A percentile compares a stretch with the other conserved stretches of the same genome.
These are phyloP conservation scores for Plasmopara viticola DNA, from an alignment of 352 stramenopile species.

Conservation along the genomic window DNA sequence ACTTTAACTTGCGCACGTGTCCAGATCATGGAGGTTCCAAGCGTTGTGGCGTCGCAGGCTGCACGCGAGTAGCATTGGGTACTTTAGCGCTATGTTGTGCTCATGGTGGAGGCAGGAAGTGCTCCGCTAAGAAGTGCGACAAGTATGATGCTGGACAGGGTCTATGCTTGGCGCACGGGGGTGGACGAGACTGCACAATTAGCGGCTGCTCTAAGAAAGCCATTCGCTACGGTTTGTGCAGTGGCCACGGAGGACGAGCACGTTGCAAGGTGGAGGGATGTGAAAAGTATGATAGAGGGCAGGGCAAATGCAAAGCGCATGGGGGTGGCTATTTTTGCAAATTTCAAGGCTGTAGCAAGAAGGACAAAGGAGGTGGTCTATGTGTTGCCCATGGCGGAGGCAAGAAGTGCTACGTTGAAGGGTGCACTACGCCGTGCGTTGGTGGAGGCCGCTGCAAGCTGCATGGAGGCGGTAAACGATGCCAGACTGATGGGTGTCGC, in stretches of 20 bases:
- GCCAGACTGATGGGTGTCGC: constrained; percentile 35
- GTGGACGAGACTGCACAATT: constrained; percentile 52
- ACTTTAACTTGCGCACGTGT: constrained; percentile 62
- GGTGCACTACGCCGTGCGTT: constrained; percentile 60
- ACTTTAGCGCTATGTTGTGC: constrained; percentile 43
- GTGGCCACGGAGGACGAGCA: constrained; percentile 59
- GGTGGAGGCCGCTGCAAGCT: constrained; percentile 66
- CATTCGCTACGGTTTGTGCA: constrained; percentile 73
- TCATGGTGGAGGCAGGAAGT: constrained; percentile 67
- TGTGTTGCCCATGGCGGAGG: constrained; percentile 74
- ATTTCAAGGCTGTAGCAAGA: constrained; percentile 65
- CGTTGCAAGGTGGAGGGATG: constrained; percentile 72
- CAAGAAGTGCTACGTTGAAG: constrained; percentile 75
- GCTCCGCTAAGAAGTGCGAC: constrained; percentile 57
- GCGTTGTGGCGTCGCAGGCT: constrained; percentile 47
- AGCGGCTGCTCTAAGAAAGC: constrained; percentile 66
- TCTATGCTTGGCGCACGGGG: constrained; percentile 62
- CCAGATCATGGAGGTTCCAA: constrained; percentile 69
- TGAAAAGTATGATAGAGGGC: constrained; percentile 65
- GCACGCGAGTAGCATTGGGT: constrained; percentile 46
- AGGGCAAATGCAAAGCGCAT: constrained; percentile 78
- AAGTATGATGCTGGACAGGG: constrained; percentile 69
- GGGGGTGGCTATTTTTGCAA: constrained; percentile 82
- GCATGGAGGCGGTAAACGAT: constrained; percentile 58
- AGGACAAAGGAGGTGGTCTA: constrained; percentile 75